Evolutionary conservation across 371 early-diverging fungal species (phyloP), one percentile per base, ranked within the genome.

Genomic region (Mortierella sp.): DNA sequence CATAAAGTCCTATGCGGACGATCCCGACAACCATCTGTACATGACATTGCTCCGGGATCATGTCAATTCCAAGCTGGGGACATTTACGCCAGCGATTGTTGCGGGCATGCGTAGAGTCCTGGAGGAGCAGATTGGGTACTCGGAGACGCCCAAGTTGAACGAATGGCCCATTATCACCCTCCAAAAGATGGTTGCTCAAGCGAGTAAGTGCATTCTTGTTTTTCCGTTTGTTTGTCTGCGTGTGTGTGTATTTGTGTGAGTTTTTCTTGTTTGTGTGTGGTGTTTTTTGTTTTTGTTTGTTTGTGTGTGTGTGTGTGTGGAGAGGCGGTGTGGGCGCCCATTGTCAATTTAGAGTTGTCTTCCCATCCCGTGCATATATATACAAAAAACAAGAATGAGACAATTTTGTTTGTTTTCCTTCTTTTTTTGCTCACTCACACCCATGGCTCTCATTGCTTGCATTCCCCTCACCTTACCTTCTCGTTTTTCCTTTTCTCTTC

Each of bases 31-130:
- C 41, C 13, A 16, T 24, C 26, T 53, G 11, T 31, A 41, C 24
- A 63, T 68, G n/a, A 41, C 40, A 16, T n/a, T 74, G 24, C 10
- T 74, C 16, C 67, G 68, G 13, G 74, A 74, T 37, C 31, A 37
- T 10, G 22, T 74, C 13, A 47, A 58, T 4, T 48, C 74, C 22
- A 67, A 74, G 8, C 6, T 74, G 68, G 13, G n/a, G 13, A 31
- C 24, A 8, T 74, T 67, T 40, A 67, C 74, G 31, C 55, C 67
- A 22, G 37, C 47, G 10, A 67, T 74, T 47, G 50, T 40, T 22
- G 14, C 26, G 29, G 26, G 34, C 10, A 19, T 67, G 26, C 50
- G 61, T 5, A 5, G 22, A 7, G 37, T 22, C n/a, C 5, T 66
- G 2, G 58, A 44, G 16, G 19, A 29, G 24, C 44, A 40, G 1